A percentile compares a stretch with the other conserved stretches of the same genome.
Conservation (phyloP, 495 filamentous ascomycete genomes). For the Lasiosphaeria miniovina region DNA sequence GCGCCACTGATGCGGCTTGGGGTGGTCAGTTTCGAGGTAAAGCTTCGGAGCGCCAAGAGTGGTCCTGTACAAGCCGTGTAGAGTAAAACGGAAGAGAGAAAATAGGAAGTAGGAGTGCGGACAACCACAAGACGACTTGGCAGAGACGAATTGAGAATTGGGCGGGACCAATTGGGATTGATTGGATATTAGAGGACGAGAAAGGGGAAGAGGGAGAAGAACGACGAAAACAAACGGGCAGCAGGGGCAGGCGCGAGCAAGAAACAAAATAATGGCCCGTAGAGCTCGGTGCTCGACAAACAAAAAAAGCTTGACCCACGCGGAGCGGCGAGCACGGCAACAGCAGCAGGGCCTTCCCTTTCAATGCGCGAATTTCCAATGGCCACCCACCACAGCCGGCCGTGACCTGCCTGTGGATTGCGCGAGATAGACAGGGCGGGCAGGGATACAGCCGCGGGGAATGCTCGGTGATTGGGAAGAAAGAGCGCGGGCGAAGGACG, state of each 20-base stretch:
- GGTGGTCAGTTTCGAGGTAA: no score
- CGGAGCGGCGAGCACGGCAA: constrained; percentile 2
- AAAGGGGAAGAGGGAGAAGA: constrained; percentile 27
- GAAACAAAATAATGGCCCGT: constrained; percentile 31
- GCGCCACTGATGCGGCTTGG: no score
- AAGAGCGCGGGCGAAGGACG: neutral
- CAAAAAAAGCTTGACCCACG: constrained; percentile 29
- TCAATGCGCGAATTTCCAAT: constrained; percentile 24
- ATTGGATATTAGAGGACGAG: constrained; percentile 18
- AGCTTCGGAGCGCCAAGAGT: no score
- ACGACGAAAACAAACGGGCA: constrained; percentile 14
- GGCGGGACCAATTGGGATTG: constrained; percentile 16
- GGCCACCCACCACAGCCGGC: constrained; percentile 10
- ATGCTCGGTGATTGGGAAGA: constrained; percentile 7
- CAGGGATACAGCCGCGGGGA: constrained; percentile 12
- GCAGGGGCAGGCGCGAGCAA: constrained; percentile 7
- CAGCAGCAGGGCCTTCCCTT: constrained; percentile 13
- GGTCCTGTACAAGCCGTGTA: no score
- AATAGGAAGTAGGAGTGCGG: constrained; percentile 10
- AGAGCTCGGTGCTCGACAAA: constrained; percentile 4
- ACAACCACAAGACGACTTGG: constrained; percentile 29
- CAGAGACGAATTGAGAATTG: constrained; percentile 7
- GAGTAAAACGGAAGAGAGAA: no score
- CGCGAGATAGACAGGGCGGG: neutral
- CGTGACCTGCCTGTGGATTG: neutral